Percentiles rank a stretch among this genome's conserved stretches.
Evolutionary conservation across 164 flowering plant genomes (phyloP).

Genomic region (Liriodendron chinense): DNA sequence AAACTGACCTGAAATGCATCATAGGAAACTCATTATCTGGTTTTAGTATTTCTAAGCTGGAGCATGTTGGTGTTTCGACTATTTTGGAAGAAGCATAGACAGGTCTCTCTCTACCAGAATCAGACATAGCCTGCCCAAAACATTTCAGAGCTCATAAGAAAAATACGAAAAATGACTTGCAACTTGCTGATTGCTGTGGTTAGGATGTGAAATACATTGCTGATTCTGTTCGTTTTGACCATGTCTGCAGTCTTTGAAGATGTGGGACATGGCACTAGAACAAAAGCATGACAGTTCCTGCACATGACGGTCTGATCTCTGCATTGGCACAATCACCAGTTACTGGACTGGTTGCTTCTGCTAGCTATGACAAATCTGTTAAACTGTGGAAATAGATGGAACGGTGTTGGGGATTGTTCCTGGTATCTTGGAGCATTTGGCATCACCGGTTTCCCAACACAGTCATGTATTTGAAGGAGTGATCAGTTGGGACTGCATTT

Average conservation of each 20-base stretch:
- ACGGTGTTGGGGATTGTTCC: not conserved
- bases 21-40: no score
- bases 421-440: not conserved
- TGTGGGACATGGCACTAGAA: constrained; percentile 95
- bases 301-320: constrained; percentile 75
- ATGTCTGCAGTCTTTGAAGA: constrained; percentile 69
- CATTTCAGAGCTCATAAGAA: not conserved
- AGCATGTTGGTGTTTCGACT: no score
- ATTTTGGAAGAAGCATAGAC: no score
- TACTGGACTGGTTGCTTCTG: constrained; percentile 91
- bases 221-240: not conserved
- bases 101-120: no score
- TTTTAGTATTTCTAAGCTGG: no score
- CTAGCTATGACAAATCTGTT: constrained; percentile 86
- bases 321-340: constrained; percentile 75
- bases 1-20: no score
- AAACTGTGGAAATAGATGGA: constrained; percentile 75
- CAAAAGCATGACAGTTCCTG: constrained; percentile 74
- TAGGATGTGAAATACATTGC: not conserved
- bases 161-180: no score
- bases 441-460: not conserved
- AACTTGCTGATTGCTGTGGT: no score
- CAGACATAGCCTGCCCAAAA: not conserved
- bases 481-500: not conserved
- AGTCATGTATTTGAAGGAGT: not conserved